A percentile compares a stretch with the other conserved stretches of the same genome.
phyloP scores from a whole-genome alignment of 2,329 filamentous ascomycete genomes.

The Chrysosporium queenslandicum region DNA sequence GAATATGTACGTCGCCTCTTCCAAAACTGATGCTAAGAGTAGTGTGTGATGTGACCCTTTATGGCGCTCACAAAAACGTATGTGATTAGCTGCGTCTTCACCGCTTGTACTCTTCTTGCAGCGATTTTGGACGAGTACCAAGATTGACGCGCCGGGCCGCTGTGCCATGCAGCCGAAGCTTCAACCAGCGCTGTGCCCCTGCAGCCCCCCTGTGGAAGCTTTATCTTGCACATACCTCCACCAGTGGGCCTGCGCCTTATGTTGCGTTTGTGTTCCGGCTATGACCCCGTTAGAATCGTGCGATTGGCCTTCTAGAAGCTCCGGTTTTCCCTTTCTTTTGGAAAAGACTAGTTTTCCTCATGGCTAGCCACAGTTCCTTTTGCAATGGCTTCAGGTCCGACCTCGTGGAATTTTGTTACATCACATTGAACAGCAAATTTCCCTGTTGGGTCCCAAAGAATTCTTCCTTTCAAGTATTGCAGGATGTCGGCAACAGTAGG shows the following conservation, averaged over 20 bases:
- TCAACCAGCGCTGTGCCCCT: not conserved
- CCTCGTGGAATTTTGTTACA: conserved; percentile 6
- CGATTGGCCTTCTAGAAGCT: conserved; percentile 7
- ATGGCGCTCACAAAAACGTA: not conserved
- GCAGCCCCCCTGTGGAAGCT: conserved; percentile 5
- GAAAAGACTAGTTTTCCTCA: not conserved
- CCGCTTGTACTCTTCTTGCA: not conserved
- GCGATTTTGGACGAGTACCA: not conserved
- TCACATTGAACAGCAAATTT: conserved; percentile 3
- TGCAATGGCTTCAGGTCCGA: conserved; percentile 6
- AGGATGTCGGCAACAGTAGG: conserved; percentile 4
- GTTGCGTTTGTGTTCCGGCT: conserved; percentile 2
- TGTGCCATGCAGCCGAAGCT: conserved; percentile 6
- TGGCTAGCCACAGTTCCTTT: conserved; percentile 2
- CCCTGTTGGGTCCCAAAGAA: not conserved
- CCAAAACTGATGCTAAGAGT: not conserved
- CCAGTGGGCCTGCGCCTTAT: conserved; percentile 1
- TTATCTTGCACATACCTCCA: not conserved
- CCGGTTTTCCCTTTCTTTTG: not conserved
- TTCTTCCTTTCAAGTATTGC: not conserved
- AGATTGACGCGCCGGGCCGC: not conserved
- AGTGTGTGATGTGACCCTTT: not conserved
- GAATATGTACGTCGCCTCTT: not conserved
- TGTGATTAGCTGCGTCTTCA: not conserved
- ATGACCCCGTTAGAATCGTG: not conserved